Evolutionary conservation across 2,329 filamentous ascomycete species (phyloP).

Genomic region (Colletotrichum sidae): DNA sequence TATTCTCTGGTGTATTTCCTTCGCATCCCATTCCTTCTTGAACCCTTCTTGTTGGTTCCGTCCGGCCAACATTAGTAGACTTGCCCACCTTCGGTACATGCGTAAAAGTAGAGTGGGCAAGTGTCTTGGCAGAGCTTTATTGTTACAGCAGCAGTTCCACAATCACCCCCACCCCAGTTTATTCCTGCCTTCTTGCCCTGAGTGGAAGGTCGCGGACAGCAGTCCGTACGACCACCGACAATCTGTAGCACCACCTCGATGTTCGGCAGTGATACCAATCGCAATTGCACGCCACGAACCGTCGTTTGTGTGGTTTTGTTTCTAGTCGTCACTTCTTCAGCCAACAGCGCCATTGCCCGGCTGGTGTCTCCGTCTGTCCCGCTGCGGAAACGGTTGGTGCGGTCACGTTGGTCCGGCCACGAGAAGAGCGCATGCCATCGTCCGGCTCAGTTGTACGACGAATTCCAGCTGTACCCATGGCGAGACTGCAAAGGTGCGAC

Average conservation of each 20-base stretch:
- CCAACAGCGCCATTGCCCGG: neutral
- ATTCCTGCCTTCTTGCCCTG: slow-evolving; percentile 7
- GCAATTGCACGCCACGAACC: too few relatives aligned
- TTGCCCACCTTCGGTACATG: too few relatives aligned
- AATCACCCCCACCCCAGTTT: neutral
- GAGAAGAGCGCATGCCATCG: neutral
- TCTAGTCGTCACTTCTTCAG: neutral
- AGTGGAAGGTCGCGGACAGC: slow-evolving; percentile 2
- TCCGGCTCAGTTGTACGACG: slow-evolving; percentile 4
- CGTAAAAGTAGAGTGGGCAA: slow-evolving; percentile 1
- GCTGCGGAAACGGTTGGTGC: neutral
- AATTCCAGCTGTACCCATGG: slow-evolving; percentile 5
- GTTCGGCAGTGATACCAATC: too few relatives aligned
- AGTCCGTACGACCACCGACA: too few relatives aligned
- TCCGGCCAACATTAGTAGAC: neutral
- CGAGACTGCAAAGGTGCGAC: neutral
- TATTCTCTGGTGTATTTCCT: too few relatives aligned
- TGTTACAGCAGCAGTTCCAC: slow-evolving; percentile 7
- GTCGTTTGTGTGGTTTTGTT: too few relatives aligned
- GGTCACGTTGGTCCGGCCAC: too few relatives aligned
- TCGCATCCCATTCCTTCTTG: neutral
- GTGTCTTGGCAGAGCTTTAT: slow-evolving; percentile 16
- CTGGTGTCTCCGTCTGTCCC: neutral
- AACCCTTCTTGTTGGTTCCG: slow-evolving; percentile 14
- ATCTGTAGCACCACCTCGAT: too few relatives aligned